A percentile compares a stretch with the other conserved stretches of the same genome.
Conservation (phyloP, 495 filamentous ascomycete species). For the Glutinoglossum americanum region DNA sequence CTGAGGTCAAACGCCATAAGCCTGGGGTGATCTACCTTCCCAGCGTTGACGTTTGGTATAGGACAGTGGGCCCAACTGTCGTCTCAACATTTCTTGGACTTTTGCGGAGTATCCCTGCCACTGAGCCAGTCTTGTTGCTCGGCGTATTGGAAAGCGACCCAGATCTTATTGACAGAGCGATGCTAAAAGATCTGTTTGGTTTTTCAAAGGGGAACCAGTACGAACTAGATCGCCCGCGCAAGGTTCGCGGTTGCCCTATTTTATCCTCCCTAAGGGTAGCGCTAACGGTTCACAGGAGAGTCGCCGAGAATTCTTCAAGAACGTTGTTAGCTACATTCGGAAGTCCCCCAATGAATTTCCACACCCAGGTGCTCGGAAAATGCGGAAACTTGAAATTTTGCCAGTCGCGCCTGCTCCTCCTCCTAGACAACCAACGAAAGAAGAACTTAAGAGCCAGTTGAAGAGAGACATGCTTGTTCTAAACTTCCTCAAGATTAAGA, state of each 20-base stretch:
- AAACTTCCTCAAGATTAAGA: constrained; percentile 64
- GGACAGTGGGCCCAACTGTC: constrained; percentile 38
- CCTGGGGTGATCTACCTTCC: constrained; percentile 93
- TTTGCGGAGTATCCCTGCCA: constrained; percentile 55
- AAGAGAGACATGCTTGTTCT: constrained; percentile 57
- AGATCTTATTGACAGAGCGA: constrained; percentile 27
- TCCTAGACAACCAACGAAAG: constrained; percentile 42
- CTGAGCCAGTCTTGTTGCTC: constrained; percentile 70
- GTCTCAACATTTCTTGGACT: constrained; percentile 63
- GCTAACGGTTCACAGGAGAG: constrained; percentile 26
- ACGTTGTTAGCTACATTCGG: constrained; percentile 48
- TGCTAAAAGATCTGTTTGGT: constrained; percentile 62
- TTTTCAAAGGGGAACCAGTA: constrained; percentile 61
- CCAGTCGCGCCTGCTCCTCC: constrained; percentile 46
- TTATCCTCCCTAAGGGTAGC: neutral
- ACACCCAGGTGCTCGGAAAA: constrained; percentile 63
- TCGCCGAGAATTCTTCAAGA: constrained; percentile 55
- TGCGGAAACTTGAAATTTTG: constrained; percentile 55
- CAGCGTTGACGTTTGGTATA: constrained; percentile 68
- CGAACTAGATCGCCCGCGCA: constrained; percentile 38
- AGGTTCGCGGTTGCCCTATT: constrained; percentile 15
- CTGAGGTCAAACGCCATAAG: constrained; percentile 81
- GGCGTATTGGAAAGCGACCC: constrained; percentile 50
- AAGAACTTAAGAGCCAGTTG: constrained; percentile 59
- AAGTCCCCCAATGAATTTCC: constrained; percentile 71